Evolutionary conservation across 176 grass and related monocot genomes (phyloP), one percentile per base, ranked within the genome.

Genomic region (Urochloa ruziziensis): DNA sequence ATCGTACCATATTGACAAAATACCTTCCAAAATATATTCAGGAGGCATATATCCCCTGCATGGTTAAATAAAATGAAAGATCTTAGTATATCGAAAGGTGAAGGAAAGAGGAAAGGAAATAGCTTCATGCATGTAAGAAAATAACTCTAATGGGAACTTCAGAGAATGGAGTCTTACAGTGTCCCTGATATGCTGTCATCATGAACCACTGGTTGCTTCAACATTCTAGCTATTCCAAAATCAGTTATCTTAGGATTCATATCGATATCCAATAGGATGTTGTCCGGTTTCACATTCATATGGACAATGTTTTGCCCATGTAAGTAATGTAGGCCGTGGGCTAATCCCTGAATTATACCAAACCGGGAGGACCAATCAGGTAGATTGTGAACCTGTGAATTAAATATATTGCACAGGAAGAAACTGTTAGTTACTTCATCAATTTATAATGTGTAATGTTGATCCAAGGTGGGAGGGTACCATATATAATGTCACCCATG

Each of bases 211-310:
- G 1, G 0, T 23, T 10, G 4, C 8, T 46, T 19, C 60, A 65
- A 15, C 0, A 34, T 44, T 47, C 5, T 64, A 65, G 76, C 17
- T 33, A 46, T 15, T 4, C 74, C 74, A 70, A 85, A 85, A 70
- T 68, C 52, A 35, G 47, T 25, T 27, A 86, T 40, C 32, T 79
- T 79, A 23, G 84, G 75, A 37, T 80, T 63, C 84, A 86, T 72
- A 72, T 72, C 10, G 4, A 42, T 47, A 29, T 86, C 75, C 18
- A 86, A 10, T 21, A 86, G 66, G 32, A 86, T 29, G 9, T 72
- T 79, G 23, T 9, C 44, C 28, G 66, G 75, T 49, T 86, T 86
- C 40, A 86, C 14, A 52, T 86, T 46, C 65, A 61, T 15, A 63
- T 86, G 84, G 29, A 86, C 18, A 51, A 86, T 40, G 10, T 52